Evolutionary conservation across 106 monocot species (phyloP).

Genomic region (Amphibolis antarctica): DNA sequence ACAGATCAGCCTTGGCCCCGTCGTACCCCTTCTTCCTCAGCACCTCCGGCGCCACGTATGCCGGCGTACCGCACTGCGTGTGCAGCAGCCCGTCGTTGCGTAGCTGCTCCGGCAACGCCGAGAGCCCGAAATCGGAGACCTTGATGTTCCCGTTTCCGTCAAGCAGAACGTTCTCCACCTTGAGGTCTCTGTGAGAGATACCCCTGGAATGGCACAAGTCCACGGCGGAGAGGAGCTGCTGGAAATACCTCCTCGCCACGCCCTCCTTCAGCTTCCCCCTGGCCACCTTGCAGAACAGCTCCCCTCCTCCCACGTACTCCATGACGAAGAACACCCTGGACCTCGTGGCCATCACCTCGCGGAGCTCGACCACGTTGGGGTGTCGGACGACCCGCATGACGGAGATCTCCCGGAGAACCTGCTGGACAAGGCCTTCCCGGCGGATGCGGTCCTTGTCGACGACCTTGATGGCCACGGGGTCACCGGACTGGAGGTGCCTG

Average conservation of each 20-base stretch:
- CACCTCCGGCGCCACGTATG: slow-evolving; percentile 27
- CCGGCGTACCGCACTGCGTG: slow-evolving; percentile 34
- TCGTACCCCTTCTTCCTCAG: slow-evolving; percentile 28
- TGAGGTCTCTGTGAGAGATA: slow-evolving; percentile 67
- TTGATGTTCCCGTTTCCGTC: slow-evolving; percentile 52
- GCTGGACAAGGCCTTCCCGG: slow-evolving; percentile 11
- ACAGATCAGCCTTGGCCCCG: slow-evolving; percentile 24
- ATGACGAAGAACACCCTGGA: slow-evolving; percentile 29
- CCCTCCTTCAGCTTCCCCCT: slow-evolving; percentile 22
- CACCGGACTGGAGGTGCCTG: slow-evolving; percentile 18
- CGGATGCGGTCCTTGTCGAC: slow-evolving; percentile 22
- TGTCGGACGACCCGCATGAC: slow-evolving; percentile 20
- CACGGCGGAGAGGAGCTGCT: slow-evolving; percentile 66
- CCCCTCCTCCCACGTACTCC: slow-evolving; percentile 18
- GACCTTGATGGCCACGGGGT: slow-evolving; percentile 33
- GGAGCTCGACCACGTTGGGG: slow-evolving; percentile 17
- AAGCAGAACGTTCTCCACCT: slow-evolving; percentile 74
- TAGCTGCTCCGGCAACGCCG: slow-evolving; percentile 29
- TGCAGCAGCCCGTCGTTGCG: slow-evolving; percentile 33
- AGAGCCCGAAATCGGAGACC: slow-evolving; percentile 37
- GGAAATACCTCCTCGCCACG: slow-evolving; percentile 41
- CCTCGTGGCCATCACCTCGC: slow-evolving; percentile 35
- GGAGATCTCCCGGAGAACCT: slow-evolving; percentile 38
- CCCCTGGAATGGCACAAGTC: slow-evolving; percentile 68
- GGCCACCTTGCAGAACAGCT: slow-evolving; percentile 22